phyloP scores from a whole-genome alignment of 139 green algal species.

The Diplosphaera chodatii region DNA sequence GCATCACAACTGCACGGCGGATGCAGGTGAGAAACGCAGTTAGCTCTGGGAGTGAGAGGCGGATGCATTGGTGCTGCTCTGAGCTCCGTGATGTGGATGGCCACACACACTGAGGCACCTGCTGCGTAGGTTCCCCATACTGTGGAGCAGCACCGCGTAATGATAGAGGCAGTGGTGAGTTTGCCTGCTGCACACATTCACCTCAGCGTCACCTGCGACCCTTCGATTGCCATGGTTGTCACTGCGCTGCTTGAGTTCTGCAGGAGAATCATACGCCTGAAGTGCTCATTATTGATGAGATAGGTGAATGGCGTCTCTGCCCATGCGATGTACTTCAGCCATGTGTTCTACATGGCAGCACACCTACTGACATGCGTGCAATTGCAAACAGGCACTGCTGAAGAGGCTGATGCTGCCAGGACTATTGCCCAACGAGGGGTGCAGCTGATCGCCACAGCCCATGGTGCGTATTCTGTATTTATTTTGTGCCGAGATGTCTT shows the following conservation, averaged over 20 bases:
- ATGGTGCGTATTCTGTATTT: slow-evolving; percentile 54
- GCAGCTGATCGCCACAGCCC: slow-evolving; percentile 74
- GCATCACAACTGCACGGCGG: slow-evolving; percentile 45
- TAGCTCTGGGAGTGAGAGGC: too few relatives aligned
- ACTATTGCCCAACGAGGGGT: slow-evolving; percentile 79
- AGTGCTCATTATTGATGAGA: slow-evolving; percentile 79
- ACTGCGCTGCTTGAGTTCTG: not conserved
- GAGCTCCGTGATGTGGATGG: too few relatives aligned
- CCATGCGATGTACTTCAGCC: not conserved
- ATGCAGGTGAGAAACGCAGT: slow-evolving; percentile 50
- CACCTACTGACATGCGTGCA: too few relatives aligned
- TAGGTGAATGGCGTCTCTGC: slow-evolving; percentile 33
- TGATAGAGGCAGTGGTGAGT: slow-evolving; percentile 65
- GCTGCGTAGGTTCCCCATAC: slow-evolving; percentile 28
- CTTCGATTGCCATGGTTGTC: too few relatives aligned
- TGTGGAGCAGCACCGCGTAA: slow-evolving; percentile 47
- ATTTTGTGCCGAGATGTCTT: too few relatives aligned
- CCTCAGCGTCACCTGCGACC: too few relatives aligned
- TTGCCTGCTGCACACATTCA: too few relatives aligned
- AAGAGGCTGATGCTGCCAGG: slow-evolving; percentile 54
- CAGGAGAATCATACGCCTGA: slow-evolving; percentile 83
- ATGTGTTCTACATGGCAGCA: too few relatives aligned
- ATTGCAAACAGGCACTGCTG: slow-evolving; percentile 39
- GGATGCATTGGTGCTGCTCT: too few relatives aligned
- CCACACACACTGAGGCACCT: not conserved